Evolutionary conservation across 2,329 filamentous ascomycete species (phyloP).

Genomic region (Aaosphaeria arxii): DNA sequence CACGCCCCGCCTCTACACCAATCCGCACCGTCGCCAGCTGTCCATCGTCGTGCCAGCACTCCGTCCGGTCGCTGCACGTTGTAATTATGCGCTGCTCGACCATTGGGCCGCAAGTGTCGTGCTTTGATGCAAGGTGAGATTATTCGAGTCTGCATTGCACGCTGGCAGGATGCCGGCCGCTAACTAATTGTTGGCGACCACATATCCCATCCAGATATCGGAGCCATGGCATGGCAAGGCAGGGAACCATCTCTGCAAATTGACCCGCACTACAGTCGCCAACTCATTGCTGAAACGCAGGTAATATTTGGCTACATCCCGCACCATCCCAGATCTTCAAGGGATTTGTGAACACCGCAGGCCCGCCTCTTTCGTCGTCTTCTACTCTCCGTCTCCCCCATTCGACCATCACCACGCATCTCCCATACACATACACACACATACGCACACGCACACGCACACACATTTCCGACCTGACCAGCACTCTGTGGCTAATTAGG

Average conservation of each 20-base stretch:
- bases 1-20: slow-evolving; percentile 22
- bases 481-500: slow-evolving; percentile 33
- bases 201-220: slow-evolving; percentile 23
- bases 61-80: slow-evolving; percentile 24
- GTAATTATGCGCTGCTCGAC: slow-evolving; percentile 28
- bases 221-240: slow-evolving; percentile 31
- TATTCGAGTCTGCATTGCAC: slow-evolving; percentile 30
- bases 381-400: slow-evolving; percentile 21
- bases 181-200: slow-evolving; percentile 38
- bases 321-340: slow-evolving; percentile 21
- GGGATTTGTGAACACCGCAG: slow-evolving; percentile 35
- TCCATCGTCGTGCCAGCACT: slow-evolving; percentile 30
- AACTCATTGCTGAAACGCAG: slow-evolving; percentile 34
- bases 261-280: slow-evolving; percentile 34
- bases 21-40: slow-evolving; percentile 29
- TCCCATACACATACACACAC: no score
- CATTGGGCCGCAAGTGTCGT: slow-evolving; percentile 27
- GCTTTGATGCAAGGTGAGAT: slow-evolving; percentile 35
- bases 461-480: slow-evolving; percentile 25
- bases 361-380: slow-evolving; percentile 26
- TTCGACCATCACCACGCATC: slow-evolving; percentile 17
- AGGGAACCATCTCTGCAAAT: slow-evolving; percentile 29
- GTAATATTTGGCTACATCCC: slow-evolving; percentile 36
- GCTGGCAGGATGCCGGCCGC: slow-evolving; percentile 21
- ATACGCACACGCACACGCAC: slow-evolving; percentile 9